Percentiles rank a stretch among this genome's conserved stretches.
phyloP scores from a whole-genome alignment of 768 basidiomycete species.

The Mycena metata region DNA sequence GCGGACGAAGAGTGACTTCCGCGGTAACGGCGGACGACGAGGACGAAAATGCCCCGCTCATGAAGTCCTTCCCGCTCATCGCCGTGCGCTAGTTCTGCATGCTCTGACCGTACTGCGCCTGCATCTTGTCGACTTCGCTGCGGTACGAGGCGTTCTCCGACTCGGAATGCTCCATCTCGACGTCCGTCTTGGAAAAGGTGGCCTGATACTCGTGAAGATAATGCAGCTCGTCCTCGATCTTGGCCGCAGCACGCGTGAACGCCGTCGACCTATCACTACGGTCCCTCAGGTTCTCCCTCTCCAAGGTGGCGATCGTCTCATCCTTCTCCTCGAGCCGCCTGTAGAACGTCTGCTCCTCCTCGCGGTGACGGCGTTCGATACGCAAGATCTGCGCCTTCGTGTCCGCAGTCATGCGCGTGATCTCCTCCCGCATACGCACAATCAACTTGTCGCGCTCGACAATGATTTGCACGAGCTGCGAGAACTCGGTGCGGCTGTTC shows the following conservation, averaged over 20 bases:
- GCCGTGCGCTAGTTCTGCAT: slow-evolving; percentile 1
- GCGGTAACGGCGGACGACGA: neutral
- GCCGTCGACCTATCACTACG: slow-evolving; percentile 7
- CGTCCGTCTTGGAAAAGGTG: slow-evolving; percentile 6
- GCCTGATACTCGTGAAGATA: slow-evolving; percentile 2
- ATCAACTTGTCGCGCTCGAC: neutral
- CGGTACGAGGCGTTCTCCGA: slow-evolving; percentile 3
- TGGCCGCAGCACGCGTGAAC: slow-evolving; percentile 9
- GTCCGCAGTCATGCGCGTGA: neutral
- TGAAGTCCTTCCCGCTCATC: neutral
- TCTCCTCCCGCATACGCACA: slow-evolving; percentile 4
- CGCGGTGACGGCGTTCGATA: slow-evolving; percentile 7
- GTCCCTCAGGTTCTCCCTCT: slow-evolving; percentile 10
- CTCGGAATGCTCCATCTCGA: neutral
- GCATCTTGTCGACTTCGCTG: slow-evolving; percentile 7
- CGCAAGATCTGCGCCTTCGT: slow-evolving; percentile 4
- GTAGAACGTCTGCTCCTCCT: slow-evolving; percentile 13
- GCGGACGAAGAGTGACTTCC: slow-evolving; percentile 16
- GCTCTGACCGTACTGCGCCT: slow-evolving; percentile 3
- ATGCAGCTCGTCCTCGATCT: slow-evolving; percentile 13
- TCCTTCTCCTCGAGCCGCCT: slow-evolving; percentile 11
- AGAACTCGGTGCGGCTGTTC: slow-evolving; percentile 4
- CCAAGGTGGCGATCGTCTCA: slow-evolving; percentile 6
- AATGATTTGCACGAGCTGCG: neutral
- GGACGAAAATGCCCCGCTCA: neutral